Percentiles rank a stretch among this genome's conserved stretches.
Conservation (phyloP, 73 alveolate genomes). For the Paramecium caudatum region DNA sequence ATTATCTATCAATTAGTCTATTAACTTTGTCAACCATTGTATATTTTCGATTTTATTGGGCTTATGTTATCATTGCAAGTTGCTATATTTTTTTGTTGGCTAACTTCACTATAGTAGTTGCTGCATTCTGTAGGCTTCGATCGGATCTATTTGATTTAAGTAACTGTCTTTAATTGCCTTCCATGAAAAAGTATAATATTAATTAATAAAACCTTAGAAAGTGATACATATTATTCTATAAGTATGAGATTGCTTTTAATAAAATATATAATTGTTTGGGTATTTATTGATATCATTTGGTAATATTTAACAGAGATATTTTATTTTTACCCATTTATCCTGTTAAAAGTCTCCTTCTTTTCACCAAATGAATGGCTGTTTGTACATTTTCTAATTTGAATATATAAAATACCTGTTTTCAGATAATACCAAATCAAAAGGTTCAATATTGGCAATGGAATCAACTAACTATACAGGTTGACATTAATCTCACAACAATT, state of each 20-base stretch:
- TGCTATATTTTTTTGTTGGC: slow-evolving; percentile 5
- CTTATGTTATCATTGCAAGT: background rate
- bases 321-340: slow-evolving; percentile 62
- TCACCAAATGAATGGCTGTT: background rate
- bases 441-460: slow-evolving; percentile 45
- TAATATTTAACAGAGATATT: slow-evolving; percentile 60
- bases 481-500: background rate
- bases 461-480: background rate
- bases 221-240: too few species aligned
- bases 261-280: too few species aligned
- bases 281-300: slow-evolving; percentile 55
- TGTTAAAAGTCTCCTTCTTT: slow-evolving; percentile 53
- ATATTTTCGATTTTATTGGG: background rate
- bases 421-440: slow-evolving; percentile 57
- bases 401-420: slow-evolving; percentile 31
- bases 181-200: background rate
- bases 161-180: background rate
- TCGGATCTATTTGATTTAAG: background rate
- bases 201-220: too few species aligned
- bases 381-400: background rate
- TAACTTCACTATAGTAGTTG: background rate
- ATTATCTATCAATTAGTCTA: background rate
- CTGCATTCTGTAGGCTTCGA: background rate
- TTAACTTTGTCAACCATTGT: slow-evolving; percentile 44
- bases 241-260: too few species aligned